Percentiles rank a stretch among this genome's conserved stretches.
These are phyloP conservation scores for Citrus hindsii DNA, from an alignment of 345 rosid genomes.

Conservation along the genomic window DNA sequence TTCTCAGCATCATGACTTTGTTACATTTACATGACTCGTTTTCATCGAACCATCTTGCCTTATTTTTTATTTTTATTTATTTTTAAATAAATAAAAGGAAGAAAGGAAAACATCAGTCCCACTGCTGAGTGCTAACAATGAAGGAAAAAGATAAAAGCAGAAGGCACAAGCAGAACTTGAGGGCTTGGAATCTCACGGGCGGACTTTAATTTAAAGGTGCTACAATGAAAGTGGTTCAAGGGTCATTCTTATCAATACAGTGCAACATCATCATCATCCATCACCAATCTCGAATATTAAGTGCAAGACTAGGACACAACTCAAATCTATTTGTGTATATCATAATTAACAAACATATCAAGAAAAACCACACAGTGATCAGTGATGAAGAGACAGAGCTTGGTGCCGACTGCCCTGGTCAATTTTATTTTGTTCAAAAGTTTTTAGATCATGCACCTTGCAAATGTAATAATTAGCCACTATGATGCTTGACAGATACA, in stretches of 20 bases:
- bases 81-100: too few species aligned
- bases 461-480: neutral
- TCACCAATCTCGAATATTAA: neutral
- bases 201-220: neutral
- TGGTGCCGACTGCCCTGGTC: neutral
- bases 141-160: conserved; percentile 1
- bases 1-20: neutral
- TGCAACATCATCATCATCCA: neutral
- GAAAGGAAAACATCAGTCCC: neutral
- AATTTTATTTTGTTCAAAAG: neutral
- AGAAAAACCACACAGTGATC: neutral
- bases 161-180: neutral
- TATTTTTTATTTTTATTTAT: too few species aligned
- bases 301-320: neutral
- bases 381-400: neutral
- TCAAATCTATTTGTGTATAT: neutral
- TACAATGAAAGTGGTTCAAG: neutral
- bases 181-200: conserved; percentile 5
- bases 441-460: neutral
- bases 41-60: neutral
- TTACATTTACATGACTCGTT: neutral
- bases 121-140: neutral
- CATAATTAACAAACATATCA: neutral
- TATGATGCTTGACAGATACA: neutral
- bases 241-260: neutral